A percentile compares a stretch with the other conserved stretches of the same genome.
Conservation (phyloP, 805 yeast genomes). For the Candida namnaoensis region DNA sequence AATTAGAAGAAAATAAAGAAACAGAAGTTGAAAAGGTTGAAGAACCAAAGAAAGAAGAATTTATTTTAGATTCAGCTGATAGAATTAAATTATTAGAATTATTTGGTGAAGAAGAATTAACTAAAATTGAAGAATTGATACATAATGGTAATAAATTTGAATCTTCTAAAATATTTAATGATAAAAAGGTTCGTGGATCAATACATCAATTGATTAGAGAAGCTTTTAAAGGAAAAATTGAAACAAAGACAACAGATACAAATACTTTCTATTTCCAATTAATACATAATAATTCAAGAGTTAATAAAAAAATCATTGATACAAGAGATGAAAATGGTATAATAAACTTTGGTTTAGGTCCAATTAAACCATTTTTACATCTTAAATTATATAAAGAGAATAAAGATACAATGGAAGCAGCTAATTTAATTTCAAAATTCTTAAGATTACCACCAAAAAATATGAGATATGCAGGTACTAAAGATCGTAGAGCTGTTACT, state of each 20-base stretch:
- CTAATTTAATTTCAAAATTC: constrained; percentile 61
- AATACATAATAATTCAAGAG: constrained; percentile 33
- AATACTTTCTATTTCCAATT: constrained; percentile 60
- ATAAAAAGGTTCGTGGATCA: constrained; percentile 66
- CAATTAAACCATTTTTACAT: constrained; percentile 57
- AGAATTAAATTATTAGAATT: constrained; percentile 37
- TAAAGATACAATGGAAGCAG: constrained; percentile 96
- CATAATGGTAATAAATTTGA: constrained; percentile 47
- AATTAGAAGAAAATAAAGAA: constrained; percentile 15
- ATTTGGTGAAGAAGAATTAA: constrained; percentile 56
- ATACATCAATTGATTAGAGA: constrained; percentile 71
- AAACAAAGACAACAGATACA: constrained; percentile 64
- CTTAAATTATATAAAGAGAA: constrained; percentile 87
- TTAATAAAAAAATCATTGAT: constrained; percentile 27
- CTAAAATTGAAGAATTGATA: constrained; percentile 44
- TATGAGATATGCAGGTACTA: constrained; percentile 87
- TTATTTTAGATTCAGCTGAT: constrained; percentile 37
- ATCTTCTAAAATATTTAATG: constrained; percentile 47
- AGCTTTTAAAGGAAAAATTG: constrained; percentile 67
- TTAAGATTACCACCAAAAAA: constrained; percentile 64
- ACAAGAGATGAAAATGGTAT: constrained; percentile 37
- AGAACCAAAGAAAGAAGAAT: constrained; percentile 17
- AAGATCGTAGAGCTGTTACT: constrained; percentile 93
- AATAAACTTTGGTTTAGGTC: constrained; percentile 68
- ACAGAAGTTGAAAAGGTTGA: constrained; percentile 10